Percentiles rank a stretch among this genome's conserved stretches.
These are phyloP conservation scores for Apostasia shenzhenica DNA, from an alignment of 106 monocot species.

Conservation along the genomic window DNA sequence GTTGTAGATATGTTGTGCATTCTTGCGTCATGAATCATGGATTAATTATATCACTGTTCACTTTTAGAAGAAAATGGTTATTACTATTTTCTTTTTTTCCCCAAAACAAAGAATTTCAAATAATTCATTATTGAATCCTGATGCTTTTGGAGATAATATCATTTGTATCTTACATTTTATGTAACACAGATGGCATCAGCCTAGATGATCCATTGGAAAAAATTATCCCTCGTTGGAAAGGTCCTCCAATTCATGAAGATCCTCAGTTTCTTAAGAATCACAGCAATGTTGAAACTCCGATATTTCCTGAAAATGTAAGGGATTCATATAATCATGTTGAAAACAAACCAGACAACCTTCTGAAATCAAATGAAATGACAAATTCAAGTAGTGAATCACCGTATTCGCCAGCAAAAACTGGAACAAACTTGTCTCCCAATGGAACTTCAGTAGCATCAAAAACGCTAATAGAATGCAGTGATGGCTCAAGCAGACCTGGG, in stretches of 20 bases:
- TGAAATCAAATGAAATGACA: slow-evolving; percentile 18
- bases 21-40: background rate
- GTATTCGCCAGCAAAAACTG: slow-evolving; percentile 16
- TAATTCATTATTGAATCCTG: background rate
- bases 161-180: slow-evolving; percentile 5
- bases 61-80: background rate
- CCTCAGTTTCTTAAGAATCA: slow-evolving; percentile 40
- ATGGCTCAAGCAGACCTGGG: slow-evolving; percentile 70
- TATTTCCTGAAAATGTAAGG: slow-evolving; percentile 4
- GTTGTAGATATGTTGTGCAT: background rate
- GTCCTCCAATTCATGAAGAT: slow-evolving; percentile 32
- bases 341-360: slow-evolving; percentile 8
- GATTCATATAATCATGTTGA: background rate
- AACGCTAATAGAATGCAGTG: slow-evolving; percentile 71
- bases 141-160: background rate
- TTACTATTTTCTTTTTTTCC: background rate
- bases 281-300: background rate
- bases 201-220: slow-evolving; percentile 68
- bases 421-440: slow-evolving; percentile 14
- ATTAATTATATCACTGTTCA: background rate
- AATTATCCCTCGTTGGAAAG: slow-evolving; percentile 77
- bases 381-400: slow-evolving; percentile 9
- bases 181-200: slow-evolving; percentile 66
- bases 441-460: slow-evolving; percentile 18
- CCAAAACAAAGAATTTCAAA: background rate